Conservation (phyloP, 2,329 filamentous ascomycete genomes). For the Nothophaeocryptopus gaeumannii region DNA sequence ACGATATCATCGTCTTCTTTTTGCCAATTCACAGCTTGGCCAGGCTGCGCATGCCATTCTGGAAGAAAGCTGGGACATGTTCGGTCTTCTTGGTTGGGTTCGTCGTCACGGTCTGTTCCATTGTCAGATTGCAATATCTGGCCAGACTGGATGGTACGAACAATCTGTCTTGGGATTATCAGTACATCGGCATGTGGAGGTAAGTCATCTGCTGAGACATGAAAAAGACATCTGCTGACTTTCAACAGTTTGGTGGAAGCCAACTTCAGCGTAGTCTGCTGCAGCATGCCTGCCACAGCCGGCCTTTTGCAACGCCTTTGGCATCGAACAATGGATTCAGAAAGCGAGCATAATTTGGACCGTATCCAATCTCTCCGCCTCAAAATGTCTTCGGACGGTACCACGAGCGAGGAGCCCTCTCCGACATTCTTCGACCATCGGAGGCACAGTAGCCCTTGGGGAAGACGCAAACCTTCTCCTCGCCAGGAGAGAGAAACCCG, state of each 20-base stretch:
- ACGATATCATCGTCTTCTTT: constrained; percentile 8
- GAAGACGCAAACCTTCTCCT: too few relatives aligned
- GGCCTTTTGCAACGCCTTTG: constrained; percentile 4
- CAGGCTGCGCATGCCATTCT: constrained; percentile 6
- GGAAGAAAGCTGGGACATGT: constrained; percentile 9
- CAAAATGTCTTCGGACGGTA: too few relatives aligned
- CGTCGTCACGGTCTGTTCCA: constrained; percentile 9
- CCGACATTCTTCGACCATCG: too few relatives aligned
- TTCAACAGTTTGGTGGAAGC: not conserved
- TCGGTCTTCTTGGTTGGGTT: constrained; percentile 10
- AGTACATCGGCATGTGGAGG: constrained; percentile 12
- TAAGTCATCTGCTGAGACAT: not conserved
- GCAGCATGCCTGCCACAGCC: constrained; percentile 10
- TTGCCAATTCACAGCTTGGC: constrained; percentile 11
- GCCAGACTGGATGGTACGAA: constrained; percentile 5
- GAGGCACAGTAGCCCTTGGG: too few relatives aligned
- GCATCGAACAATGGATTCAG: too few relatives aligned
- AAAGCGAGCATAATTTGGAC: too few relatives aligned
- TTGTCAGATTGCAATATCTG: constrained; percentile 12
- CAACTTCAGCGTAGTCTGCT: constrained; percentile 7
- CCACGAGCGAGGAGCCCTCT: too few relatives aligned
- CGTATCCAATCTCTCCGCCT: too few relatives aligned
- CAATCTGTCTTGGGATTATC: constrained; percentile 9
- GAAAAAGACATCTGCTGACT: not conserved
- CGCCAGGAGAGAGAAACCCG: too few relatives aligned